Conservation (phyloP, 768 basidiomycete genomes). For the Lentinus tigrinus region DNA sequence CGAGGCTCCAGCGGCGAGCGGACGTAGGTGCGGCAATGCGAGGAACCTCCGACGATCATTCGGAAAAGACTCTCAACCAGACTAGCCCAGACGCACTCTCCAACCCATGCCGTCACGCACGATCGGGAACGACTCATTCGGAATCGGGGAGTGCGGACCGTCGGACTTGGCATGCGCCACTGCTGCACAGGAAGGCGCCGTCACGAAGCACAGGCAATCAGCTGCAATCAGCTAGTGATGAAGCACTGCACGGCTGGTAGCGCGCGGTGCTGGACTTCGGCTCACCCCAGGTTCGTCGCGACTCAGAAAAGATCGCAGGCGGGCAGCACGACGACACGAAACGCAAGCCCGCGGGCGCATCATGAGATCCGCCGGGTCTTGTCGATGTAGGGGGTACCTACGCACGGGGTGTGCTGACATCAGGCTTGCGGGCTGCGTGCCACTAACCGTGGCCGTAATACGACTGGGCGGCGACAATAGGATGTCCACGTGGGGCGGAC, state of each 20-base stretch:
- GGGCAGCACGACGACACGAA: background rate
- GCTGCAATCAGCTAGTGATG: background rate
- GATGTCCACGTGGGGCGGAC: constrained; percentile 6
- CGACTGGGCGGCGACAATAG: constrained; percentile 12
- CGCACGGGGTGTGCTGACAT: too few relatives aligned
- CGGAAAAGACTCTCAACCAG: too few relatives aligned
- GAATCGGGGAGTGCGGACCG: background rate
- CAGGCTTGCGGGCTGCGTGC: background rate
- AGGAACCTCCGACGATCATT: too few relatives aligned
- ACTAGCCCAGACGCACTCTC: too few relatives aligned
- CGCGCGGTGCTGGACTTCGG: too few relatives aligned
- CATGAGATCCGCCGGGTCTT: background rate
- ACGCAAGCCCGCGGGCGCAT: background rate
- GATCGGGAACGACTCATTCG: background rate
- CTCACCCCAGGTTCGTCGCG: too few relatives aligned
- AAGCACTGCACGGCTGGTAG: background rate
- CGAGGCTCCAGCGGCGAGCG: too few relatives aligned
- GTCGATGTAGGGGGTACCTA: background rate
- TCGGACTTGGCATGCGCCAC: background rate
- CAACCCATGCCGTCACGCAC: background rate
- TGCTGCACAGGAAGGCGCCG: background rate
- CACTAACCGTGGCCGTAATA: constrained; percentile 11
- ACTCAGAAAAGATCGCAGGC: background rate
- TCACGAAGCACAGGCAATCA: background rate
- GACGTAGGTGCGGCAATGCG: too few relatives aligned